Conservation (phyloP, 768 basidiomycete genomes). For the Lyophyllum atratum region DNA sequence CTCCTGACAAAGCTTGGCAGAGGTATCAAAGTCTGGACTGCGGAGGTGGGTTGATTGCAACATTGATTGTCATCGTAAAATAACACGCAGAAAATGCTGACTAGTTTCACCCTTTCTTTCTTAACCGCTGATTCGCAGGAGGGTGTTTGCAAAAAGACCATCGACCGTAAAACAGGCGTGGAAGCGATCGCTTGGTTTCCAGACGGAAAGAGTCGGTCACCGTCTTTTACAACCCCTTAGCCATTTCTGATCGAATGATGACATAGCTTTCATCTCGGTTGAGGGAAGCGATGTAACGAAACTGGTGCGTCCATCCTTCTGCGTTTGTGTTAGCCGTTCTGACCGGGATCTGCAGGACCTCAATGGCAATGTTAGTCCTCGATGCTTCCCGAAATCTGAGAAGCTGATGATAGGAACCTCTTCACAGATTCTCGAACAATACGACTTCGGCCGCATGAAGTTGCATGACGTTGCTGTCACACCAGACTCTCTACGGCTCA, state of each 20-base stretch:
- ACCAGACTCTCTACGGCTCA: constrained; percentile 60
- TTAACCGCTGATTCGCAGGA: constrained; percentile 40
- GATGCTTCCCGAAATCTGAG: background rate
- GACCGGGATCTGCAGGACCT: constrained; percentile 44
- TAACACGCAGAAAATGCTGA: constrained; percentile 4
- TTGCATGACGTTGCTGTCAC: constrained; percentile 74
- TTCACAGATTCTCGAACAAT: constrained; percentile 51
- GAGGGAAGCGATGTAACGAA: constrained; percentile 64
- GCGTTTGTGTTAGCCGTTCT: constrained; percentile 9
- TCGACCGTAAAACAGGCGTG: constrained; percentile 54
- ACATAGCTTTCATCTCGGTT: constrained; percentile 67
- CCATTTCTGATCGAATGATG: constrained; percentile 1
- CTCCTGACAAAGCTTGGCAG: constrained; percentile 66
- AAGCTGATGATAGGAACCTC: background rate
- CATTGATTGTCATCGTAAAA: background rate
- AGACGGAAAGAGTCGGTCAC: constrained; percentile 51
- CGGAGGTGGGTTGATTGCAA: constrained; percentile 46
- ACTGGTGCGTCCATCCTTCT: constrained; percentile 41
- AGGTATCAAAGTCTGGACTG: constrained; percentile 72
- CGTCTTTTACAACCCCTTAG: background rate
- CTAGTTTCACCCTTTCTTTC: background rate
- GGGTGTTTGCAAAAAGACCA: constrained; percentile 68
- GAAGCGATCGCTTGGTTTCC: constrained; percentile 74
- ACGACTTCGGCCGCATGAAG: constrained; percentile 61
- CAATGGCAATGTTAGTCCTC: constrained; percentile 49